Evolutionary conservation across 2,329 filamentous ascomycete species (phyloP).

Genomic region (Botrytis aclada): DNA sequence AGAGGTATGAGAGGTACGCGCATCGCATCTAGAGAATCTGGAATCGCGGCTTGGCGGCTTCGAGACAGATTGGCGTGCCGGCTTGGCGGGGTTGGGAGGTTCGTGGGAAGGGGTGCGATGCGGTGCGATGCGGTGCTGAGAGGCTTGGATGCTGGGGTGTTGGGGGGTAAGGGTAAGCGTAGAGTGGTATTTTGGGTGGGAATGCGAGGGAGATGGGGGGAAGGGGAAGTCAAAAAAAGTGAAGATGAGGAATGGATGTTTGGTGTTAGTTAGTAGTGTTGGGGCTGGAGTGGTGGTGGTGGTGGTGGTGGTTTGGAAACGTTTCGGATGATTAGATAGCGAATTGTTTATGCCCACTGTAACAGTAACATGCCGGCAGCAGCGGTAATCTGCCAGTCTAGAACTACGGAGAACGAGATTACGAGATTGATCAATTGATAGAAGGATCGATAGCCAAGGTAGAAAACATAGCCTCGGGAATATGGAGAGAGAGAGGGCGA

Average conservation of each 20-base stretch:
- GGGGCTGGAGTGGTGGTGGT: neutral
- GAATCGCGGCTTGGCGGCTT: neutral
- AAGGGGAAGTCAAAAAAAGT: neutral
- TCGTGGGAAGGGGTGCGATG: neutral
- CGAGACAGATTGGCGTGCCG: neutral
- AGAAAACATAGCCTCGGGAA: neutral
- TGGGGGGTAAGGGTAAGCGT: neutral
- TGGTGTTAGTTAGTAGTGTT: neutral
- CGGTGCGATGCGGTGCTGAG: neutral
- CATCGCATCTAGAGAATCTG: neutral
- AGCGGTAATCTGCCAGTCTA: neutral
- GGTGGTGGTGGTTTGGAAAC: neutral
- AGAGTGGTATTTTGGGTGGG: neutral
- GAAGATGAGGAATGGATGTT: neutral
- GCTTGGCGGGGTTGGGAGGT: neutral
- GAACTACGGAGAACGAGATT: too few species aligned
- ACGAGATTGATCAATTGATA: too few species aligned
- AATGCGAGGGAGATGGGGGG: neutral
- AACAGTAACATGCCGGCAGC: neutral
- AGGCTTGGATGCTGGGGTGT: neutral
- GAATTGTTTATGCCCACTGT: neutral
- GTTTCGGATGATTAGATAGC: neutral
- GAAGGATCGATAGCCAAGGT: neutral
- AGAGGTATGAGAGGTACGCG: too few species aligned
- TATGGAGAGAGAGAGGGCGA: neutral